A percentile compares a stretch with the other conserved stretches of the same genome.
Conservation (phyloP, 768 basidiomycete genomes). For the Aureoboletus auriporus region DNA sequence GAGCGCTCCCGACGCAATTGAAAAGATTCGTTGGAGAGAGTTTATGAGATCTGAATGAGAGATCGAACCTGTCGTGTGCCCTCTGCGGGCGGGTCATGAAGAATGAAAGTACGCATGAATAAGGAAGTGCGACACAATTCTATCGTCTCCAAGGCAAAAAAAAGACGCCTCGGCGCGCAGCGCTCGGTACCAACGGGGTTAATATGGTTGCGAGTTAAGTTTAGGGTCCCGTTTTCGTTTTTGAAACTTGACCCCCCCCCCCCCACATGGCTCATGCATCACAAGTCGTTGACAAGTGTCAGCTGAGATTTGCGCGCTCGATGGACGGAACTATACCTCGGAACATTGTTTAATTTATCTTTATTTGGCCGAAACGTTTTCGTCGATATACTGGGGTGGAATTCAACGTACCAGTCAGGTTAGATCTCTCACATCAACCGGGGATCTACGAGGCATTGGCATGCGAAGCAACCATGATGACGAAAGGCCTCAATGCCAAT, state of each 20-base stretch:
- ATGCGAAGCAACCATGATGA: conserved; percentile 42
- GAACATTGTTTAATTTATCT: conserved; percentile 10
- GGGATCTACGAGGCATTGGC: conserved; percentile 17
- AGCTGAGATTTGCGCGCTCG: conserved; percentile 10
- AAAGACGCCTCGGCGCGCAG: background rate
- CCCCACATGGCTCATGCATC: background rate
- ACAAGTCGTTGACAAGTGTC: background rate
- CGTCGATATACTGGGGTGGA: background rate
- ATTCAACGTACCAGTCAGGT: conserved; percentile 31
- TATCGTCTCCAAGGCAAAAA: background rate
- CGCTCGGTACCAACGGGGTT: conserved; percentile 2
- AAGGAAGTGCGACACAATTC: background rate
- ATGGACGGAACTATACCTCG: conserved; percentile 1
- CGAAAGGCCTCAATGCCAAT: conserved; percentile 38
- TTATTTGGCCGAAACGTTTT: conserved; percentile 6
- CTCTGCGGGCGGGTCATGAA: conserved; percentile 1
- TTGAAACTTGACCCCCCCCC: background rate
- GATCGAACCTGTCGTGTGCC: background rate
- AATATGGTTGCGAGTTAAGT: background rate
- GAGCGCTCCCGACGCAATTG: conserved; percentile 20
- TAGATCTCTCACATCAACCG: conserved; percentile 38
- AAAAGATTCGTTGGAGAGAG: background rate
- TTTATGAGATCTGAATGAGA: conserved; percentile 2
- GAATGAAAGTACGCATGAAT: background rate
- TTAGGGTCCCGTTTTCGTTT: background rate